phyloP scores from a whole-genome alignment of 108 stramenopile species.

The Parmales sp. region DNA sequence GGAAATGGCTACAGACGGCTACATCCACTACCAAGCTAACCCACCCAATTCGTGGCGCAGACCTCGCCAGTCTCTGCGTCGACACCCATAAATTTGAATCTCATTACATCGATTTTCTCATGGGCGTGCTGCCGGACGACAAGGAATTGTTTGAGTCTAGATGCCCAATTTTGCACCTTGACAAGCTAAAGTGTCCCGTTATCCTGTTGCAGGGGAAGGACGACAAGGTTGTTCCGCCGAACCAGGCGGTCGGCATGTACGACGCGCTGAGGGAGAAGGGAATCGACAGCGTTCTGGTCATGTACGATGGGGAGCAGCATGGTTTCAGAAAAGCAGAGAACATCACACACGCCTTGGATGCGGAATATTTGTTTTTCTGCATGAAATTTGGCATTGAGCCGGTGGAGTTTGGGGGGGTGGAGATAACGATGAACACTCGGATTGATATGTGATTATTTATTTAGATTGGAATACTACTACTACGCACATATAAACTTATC shows the following conservation, averaged over 20 bases:
- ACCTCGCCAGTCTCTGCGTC: constrained; percentile 53
- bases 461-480: too few species aligned
- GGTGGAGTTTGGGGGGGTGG: not conserved
- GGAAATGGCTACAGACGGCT: not conserved
- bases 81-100: constrained; percentile 78
- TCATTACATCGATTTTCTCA: constrained; percentile 61
- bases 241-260: constrained; percentile 69
- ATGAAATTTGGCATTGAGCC: constrained; percentile 47
- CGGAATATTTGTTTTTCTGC: constrained; percentile 59
- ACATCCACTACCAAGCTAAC: not conserved
- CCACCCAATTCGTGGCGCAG: too few species aligned
- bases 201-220: constrained; percentile 63
- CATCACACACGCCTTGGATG: constrained; percentile 56
- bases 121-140: constrained; percentile 57
- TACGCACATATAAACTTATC: too few species aligned
- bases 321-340: constrained; percentile 75
- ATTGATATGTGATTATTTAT: too few species aligned
- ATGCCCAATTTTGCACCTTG: constrained; percentile 53
- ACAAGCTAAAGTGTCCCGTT: constrained; percentile 59
- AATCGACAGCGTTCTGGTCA: constrained; percentile 49
- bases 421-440: too few species aligned
- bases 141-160: constrained; percentile 51
- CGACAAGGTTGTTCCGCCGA: constrained; percentile 74
- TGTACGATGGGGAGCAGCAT: constrained; percentile 73
- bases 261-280: constrained; percentile 49